A percentile compares a stretch with the other conserved stretches of the same genome.
Evolutionary conservation across 2,329 filamentous ascomycete genomes (phyloP).

Genomic region (Grosmannia huntii): DNA sequence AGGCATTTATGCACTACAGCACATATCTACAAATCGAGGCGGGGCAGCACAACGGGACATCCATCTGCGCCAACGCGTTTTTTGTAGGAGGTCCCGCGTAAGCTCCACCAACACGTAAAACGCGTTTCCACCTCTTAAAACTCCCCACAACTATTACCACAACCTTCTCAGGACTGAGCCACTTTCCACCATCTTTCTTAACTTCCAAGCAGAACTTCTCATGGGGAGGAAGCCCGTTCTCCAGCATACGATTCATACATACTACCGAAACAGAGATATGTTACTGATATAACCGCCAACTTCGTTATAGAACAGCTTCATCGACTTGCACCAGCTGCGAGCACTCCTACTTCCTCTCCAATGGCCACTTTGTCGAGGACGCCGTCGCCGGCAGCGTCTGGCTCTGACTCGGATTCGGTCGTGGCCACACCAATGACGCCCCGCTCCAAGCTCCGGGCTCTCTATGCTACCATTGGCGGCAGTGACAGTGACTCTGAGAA

Average conservation of each 20-base stretch:
- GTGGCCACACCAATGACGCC: slow-evolving; percentile 37
- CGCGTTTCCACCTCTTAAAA: not conserved
- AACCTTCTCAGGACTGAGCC: not conserved
- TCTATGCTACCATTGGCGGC: slow-evolving; percentile 17
- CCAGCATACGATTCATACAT: not conserved
- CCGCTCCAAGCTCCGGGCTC: slow-evolving; percentile 39
- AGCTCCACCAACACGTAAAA: not conserved
- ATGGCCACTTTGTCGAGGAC: slow-evolving; percentile 12
- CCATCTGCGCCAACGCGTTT: not conserved
- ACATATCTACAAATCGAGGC: not conserved
- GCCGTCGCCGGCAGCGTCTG: slow-evolving; percentile 26
- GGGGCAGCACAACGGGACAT: not conserved
- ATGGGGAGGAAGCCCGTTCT: not conserved
- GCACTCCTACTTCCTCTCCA: not conserved
- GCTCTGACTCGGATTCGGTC: slow-evolving; percentile 24
- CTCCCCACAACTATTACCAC: not conserved
- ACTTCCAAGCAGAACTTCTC: not conserved
- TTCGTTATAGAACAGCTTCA: not conserved
- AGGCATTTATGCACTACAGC: not conserved
- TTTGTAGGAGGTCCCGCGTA: not conserved
- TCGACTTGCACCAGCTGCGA: not conserved
- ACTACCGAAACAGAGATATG: not conserved
- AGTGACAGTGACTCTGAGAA: slow-evolving; percentile 4
- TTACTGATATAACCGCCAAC: not conserved
- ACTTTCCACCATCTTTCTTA: not conserved